phyloP scores from a whole-genome alignment of 257 asterid genomes.

The Vinca minor region DNA sequence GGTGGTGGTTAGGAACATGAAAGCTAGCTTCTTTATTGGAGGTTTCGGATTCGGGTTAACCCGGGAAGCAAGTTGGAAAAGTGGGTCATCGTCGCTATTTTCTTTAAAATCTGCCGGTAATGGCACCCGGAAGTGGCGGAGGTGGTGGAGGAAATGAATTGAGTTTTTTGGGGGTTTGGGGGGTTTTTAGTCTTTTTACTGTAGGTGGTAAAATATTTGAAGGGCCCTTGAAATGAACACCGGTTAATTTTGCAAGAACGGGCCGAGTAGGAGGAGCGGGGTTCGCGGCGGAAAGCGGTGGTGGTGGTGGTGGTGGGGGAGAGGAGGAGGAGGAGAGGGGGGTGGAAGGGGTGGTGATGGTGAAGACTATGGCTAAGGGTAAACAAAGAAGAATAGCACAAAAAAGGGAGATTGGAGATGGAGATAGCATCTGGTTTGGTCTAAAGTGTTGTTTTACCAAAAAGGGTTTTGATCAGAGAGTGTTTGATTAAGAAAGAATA shows the following conservation, averaged over 20 bases:
- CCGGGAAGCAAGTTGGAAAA: conserved; percentile 35
- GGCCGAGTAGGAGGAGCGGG: not conserved
- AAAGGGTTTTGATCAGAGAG: no score
- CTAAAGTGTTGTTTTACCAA: no score
- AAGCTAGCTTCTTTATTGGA: conserved; percentile 47
- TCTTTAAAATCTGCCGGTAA: not conserved
- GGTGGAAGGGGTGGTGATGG: conserved; percentile 38
- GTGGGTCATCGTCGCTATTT: conserved; percentile 18
- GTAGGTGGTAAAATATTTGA: conserved; percentile 6
- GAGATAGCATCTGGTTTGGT: conserved; percentile 34
- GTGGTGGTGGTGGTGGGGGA: not conserved
- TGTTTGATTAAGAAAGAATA: conserved; percentile 4
- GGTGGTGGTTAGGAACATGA: conserved; percentile 62
- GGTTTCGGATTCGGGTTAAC: conserved; percentile 37
- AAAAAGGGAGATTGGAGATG: conserved; percentile 56
- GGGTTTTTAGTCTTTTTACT: conserved; percentile 4
- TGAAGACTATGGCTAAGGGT: conserved; percentile 64
- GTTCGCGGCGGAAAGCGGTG: no score
- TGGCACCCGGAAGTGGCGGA: not conserved
- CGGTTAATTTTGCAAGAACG: not conserved
- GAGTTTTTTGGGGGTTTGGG: conserved; percentile 7
- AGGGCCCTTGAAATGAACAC: not conserved
- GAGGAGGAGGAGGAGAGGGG: conserved; percentile 16
- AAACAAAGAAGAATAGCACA: conserved; percentile 67
- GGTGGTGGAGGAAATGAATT: conserved; percentile 3